A percentile compares a stretch with the other conserved stretches of the same genome.
Conservation (phyloP, 202 grass and related monocot genomes). For the Dendrocalamus latiflorus region DNA sequence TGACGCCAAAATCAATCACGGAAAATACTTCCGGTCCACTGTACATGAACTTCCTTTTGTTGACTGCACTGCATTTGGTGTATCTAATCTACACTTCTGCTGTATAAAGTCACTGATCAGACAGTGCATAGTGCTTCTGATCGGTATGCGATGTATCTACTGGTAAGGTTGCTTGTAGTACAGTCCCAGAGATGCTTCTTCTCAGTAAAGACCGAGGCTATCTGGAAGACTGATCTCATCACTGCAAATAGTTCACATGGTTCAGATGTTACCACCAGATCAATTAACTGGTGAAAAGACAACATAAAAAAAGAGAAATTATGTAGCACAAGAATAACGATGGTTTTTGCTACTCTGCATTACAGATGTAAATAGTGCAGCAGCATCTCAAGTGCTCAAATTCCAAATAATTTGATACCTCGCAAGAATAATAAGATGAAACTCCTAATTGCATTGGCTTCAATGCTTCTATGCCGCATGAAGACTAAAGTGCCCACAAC, state of each 20-base stretch:
- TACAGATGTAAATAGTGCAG: neutral
- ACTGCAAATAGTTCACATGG: constrained; percentile 19
- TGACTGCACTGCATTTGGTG: neutral
- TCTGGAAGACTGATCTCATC: constrained; percentile 15
- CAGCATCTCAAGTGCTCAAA: neutral
- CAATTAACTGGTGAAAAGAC: neutral
- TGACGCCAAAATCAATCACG: neutral
- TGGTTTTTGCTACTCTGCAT: neutral
- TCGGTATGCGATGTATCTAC: neutral
- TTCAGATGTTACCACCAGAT: neutral
- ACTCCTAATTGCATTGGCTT: neutral
- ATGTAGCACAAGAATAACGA: neutral
- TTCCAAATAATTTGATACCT: neutral
- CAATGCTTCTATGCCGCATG: neutral
- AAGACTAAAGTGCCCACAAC: neutral
- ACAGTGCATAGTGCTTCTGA: neutral
- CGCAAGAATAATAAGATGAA: neutral
- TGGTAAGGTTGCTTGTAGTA: neutral
- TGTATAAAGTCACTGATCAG: neutral
- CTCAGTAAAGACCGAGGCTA: constrained; percentile 10
- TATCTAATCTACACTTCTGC: neutral
- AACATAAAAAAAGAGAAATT: neutral
- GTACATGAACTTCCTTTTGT: neutral
- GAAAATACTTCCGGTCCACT: neutral
- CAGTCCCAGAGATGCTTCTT: neutral